Base-by-base conservation (phyloP, 192 early-diverging fungal species). In the Spizellomyces sp. region DNA sequence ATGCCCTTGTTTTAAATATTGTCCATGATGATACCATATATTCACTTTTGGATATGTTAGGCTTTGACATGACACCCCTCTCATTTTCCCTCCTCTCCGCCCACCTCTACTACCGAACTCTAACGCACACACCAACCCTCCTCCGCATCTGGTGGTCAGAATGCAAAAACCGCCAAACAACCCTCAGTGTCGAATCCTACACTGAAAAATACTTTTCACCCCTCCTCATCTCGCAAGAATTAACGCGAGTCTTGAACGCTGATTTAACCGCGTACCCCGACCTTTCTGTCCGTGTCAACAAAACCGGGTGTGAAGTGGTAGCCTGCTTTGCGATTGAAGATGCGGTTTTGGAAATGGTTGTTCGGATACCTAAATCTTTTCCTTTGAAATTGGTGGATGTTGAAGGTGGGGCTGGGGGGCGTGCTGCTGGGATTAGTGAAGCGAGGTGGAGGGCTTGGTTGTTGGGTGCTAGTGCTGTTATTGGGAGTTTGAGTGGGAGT, bases 91-190 rank as follows among this genome's bases (percentile, higher is more conserved):
- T 94, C 2, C 76, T 95, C 5, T 85, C 86, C n/a, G 86, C 89
- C 0, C 92, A 95, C 77, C 17, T 93, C 10, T 94, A 93, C 66
- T 91, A 85, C 71, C 76, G 84, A 1, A 67, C 83, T 27, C 67
- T 95, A 9, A 75, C 78, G 19, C 77, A 84, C 55, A 76, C 89
- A 7, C 92, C 94, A 1, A 84, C 89, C 15, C 77, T 95, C 65
- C 89, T 91, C 8, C 77, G 91, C 60, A 78, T 79, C 8, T 95
- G 92, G 92, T 95, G 92, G 90, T 81, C 86, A 5, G 87, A 92
- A 69, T 90, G 89, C 80, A 92, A 91, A 75, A 81, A 90, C 44
- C 79, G 93, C 9, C 94, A 94, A 69, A 65, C 92, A 48, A 84
- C 75, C 19, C 73, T 92, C 50, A 87, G 87, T 4, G 86, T 95